Evolutionary conservation across 257 asterid species (phyloP).

Genomic region (Solanum bulbocastanum): DNA sequence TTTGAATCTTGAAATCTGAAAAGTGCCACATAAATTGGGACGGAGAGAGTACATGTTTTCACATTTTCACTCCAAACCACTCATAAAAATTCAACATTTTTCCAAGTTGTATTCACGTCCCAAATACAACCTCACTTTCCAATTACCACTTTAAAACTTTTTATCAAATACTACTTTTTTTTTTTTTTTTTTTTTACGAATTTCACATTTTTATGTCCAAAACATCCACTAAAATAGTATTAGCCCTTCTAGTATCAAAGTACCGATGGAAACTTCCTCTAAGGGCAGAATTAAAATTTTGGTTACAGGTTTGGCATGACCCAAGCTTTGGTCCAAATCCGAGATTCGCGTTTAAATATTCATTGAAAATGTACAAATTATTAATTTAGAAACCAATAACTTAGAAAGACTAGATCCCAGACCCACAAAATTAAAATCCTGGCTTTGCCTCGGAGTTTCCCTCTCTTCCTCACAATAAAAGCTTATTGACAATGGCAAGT

Average conservation of each 20-base stretch:
- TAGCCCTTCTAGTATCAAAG: neutral
- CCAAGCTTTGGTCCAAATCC: neutral
- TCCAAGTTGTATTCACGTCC: neutral
- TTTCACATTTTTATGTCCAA: too few species aligned
- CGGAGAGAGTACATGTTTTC: neutral
- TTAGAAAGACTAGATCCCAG: neutral
- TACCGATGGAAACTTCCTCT: neutral
- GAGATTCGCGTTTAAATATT: neutral
- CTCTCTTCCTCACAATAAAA: neutral
- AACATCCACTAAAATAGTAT: neutral
- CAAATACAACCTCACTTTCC: neutral
- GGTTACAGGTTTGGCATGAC: neutral
- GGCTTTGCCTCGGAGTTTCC: neutral
- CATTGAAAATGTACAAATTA: neutral
- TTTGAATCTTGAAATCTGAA: too few species aligned
- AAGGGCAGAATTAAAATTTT: neutral
- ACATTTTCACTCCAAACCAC: neutral
- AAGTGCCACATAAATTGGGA: too few species aligned
- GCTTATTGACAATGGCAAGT: neutral
- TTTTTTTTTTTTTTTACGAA: too few species aligned
- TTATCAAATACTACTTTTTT: too few species aligned
- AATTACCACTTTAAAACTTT: neutral
- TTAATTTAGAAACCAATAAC: neutral
- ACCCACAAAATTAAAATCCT: neutral
- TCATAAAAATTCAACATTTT: neutral